Percentiles rank a stretch among this genome's conserved stretches.
phyloP scores from a whole-genome alignment of 164 flowering plant genomes.

The Amborella trichopoda region DNA sequence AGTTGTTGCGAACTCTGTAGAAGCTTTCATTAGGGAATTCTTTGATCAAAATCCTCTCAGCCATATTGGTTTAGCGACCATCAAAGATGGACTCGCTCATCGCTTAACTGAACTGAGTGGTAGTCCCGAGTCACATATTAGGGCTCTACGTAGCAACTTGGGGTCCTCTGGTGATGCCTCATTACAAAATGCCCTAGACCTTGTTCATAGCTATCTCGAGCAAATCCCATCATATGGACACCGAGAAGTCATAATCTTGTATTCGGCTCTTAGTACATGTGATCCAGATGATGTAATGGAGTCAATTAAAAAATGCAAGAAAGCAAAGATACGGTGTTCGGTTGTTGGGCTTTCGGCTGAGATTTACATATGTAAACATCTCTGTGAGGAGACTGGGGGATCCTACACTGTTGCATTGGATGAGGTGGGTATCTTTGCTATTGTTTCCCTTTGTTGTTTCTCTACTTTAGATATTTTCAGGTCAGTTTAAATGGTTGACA shows the following conservation, averaged over 20 bases:
- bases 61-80: constrained; percentile 61
- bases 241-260: constrained; percentile 75
- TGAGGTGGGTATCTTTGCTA: constrained; percentile 46
- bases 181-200: constrained; percentile 82
- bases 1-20: constrained; percentile 71
- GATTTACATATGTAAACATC: constrained; percentile 79
- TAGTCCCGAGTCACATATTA: constrained; percentile 89
- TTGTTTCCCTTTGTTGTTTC: not conserved
- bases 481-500: too few relatives aligned
- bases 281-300: constrained; percentile 94
- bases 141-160: constrained; percentile 66
- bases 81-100: constrained; percentile 85
- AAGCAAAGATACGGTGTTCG: constrained; percentile 80
- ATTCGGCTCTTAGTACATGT: constrained; percentile 90
- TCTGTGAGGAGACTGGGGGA: constrained; percentile 95
- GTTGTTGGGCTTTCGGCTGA: constrained; percentile 90
- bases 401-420: constrained; percentile 71
- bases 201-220: constrained; percentile 58
- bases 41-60: constrained; percentile 97
- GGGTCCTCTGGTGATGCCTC: constrained; percentile 88
- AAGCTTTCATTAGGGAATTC: constrained; percentile 84
- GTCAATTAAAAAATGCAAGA: constrained; percentile 73
- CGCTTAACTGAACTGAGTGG: constrained; percentile 90
- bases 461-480: too few relatives aligned
- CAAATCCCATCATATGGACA: constrained; percentile 94